phyloP scores from a whole-genome alignment of 495 filamentous ascomycete genomes.

The Geopyxis carbonaria region DNA sequence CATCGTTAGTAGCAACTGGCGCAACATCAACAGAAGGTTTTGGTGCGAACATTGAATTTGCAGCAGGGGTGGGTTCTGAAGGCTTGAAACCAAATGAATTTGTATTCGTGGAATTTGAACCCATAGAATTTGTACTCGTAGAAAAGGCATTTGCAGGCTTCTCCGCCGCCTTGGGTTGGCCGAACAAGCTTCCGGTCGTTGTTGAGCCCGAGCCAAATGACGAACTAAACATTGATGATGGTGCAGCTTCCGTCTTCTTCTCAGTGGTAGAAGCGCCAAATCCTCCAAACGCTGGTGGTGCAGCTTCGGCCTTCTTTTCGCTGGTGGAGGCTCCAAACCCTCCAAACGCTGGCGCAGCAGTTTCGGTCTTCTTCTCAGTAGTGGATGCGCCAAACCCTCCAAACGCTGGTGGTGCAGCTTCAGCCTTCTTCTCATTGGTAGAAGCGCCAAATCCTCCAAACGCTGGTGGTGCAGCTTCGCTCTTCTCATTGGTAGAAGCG shows the following conservation, averaged over 20 bases:
- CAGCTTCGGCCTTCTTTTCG: background rate
- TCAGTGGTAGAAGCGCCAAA: slow-evolving; percentile 9
- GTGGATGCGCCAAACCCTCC: background rate
- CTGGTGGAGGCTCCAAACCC: background rate
- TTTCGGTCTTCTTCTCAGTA: background rate
- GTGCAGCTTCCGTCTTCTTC: background rate
- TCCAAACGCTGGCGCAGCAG: background rate
- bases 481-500: slow-evolving; percentile 1
- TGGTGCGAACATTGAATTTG: background rate
- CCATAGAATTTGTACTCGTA: too few relatives aligned
- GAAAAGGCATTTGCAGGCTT: slow-evolving; percentile 1
- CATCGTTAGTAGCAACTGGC: slow-evolving; percentile 4
- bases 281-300: slow-evolving; percentile 6
- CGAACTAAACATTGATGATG: slow-evolving; percentile 5
- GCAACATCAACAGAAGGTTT: slow-evolving; percentile 1
- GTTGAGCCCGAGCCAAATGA: background rate
- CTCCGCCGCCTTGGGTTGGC: slow-evolving; percentile 6
- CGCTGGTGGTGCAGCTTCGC: slow-evolving; percentile 10
- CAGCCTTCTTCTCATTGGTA: slow-evolving; percentile 11
- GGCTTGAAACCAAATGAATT: slow-evolving; percentile 1
- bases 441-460: slow-evolving; percentile 11
- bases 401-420: background rate
- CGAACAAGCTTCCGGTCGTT: slow-evolving; percentile 2
- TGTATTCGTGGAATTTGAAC: too few relatives aligned
- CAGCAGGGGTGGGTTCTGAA: background rate